Conservation (phyloP, 345 rosid genomes). For the Salix suchowensis region DNA sequence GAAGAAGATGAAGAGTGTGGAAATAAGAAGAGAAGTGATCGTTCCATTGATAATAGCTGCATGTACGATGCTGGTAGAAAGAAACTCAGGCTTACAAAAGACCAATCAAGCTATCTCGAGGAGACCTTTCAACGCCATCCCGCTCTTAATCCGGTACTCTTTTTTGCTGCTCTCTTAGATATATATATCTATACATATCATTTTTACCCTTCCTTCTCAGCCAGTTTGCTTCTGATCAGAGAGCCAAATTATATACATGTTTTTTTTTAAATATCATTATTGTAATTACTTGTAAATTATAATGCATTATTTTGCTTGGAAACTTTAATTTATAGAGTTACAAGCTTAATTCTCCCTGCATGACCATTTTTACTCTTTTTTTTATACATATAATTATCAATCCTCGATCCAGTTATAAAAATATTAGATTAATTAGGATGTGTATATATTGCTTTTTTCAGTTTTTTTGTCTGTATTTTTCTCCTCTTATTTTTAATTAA, state of each 20-base stretch:
- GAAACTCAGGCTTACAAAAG: conserved; percentile 43
- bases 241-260: neutral
- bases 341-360: neutral
- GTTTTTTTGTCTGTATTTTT: neutral
- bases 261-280: neutral
- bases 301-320: neutral
- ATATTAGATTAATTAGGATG: neutral
- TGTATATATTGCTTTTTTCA: neutral
- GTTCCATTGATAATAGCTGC: conserved; percentile 25
- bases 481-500: neutral
- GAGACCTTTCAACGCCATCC: conserved; percentile 35
- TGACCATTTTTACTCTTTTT: neutral
- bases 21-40: conserved; percentile 11
- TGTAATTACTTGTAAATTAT: neutral
- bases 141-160: conserved; percentile 37
- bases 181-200: too few species aligned
- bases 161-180: neutral
- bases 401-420: neutral
- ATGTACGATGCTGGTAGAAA: conserved; percentile 44
- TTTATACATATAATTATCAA: neutral
- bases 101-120: conserved; percentile 41
- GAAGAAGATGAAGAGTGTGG: conserved; percentile 53
- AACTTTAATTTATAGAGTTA: too few species aligned
- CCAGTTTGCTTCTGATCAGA: neutral
- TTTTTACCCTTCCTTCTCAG: neutral